Conservation (phyloP, 768 basidiomycete genomes). For the Multifurca ochricompacta region DNA sequence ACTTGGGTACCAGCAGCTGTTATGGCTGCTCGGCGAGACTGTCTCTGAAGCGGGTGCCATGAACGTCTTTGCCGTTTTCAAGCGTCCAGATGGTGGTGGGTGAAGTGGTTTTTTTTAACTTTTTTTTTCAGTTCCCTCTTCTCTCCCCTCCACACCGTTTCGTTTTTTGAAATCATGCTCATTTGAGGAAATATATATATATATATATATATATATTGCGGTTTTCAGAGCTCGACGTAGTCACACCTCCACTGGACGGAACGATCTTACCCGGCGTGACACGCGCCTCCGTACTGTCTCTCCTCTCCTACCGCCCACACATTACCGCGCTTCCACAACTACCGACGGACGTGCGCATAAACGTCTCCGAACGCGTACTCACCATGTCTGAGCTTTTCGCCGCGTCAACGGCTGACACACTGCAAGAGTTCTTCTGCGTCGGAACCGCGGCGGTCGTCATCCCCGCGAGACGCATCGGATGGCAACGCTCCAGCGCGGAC, state of each 20-base stretch:
- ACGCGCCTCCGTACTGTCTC: constrained; percentile 73
- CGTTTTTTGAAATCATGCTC: constrained; percentile 22
- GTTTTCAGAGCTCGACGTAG: constrained; percentile 63
- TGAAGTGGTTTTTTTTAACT: no score
- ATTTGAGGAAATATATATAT: no score
- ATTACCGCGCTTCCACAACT: constrained; percentile 33
- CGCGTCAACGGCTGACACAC: constrained; percentile 45
- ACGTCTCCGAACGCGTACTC: constrained; percentile 38
- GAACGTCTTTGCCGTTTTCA: constrained; percentile 43
- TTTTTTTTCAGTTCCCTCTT: not conserved
- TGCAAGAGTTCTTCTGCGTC: constrained; percentile 79
- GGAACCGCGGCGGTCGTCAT: constrained; percentile 80
- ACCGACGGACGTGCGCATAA: constrained; percentile 36
- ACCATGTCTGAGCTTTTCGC: constrained; percentile 37
- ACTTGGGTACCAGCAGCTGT: constrained; percentile 41
- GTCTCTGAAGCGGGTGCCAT: constrained; percentile 37
- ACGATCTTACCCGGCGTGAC: constrained; percentile 92
- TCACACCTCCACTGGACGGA: constrained; percentile 86
- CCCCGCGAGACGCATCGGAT: constrained; percentile 67
- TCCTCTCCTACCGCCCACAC: constrained; percentile 55
- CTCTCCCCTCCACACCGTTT: not conserved
- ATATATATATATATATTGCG: no score
- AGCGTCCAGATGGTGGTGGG: constrained; percentile 33
- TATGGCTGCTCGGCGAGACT: constrained; percentile 40
- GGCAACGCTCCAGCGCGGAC: constrained; percentile 35